Conservation (phyloP, 208 protist species). For the Tritrichomonas musculus region DNA sequence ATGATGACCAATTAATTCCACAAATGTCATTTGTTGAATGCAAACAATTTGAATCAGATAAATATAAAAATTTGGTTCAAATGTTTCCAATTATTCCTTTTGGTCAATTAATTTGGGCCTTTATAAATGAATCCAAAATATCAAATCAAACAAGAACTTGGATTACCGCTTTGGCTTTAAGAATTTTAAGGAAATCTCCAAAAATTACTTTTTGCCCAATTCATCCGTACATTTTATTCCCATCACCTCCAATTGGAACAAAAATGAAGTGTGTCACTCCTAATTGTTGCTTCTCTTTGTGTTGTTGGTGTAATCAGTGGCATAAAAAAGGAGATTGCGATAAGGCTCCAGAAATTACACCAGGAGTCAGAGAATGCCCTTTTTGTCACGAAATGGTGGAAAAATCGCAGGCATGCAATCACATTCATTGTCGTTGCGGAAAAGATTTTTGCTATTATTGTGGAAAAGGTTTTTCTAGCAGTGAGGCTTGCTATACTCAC, state of each 20-base stretch:
- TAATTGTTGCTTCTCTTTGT: background rate
- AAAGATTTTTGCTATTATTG: too few species aligned
- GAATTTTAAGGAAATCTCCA: background rate
- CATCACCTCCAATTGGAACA: background rate
- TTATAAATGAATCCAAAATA: background rate
- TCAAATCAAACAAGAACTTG: background rate
- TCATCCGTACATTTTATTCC: background rate
- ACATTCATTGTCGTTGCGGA: background rate
- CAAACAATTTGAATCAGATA: background rate
- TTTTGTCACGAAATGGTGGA: background rate
- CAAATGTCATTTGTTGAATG: background rate
- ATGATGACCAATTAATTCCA: background rate
- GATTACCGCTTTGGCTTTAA: background rate
- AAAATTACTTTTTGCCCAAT: background rate
- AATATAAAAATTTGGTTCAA: background rate
- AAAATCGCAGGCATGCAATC: background rate
- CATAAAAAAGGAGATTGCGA: background rate
- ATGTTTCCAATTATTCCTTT: background rate
- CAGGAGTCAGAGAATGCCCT: background rate
- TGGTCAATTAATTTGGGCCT: too few species aligned
- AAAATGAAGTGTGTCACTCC: background rate
- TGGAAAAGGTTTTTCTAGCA: background rate
- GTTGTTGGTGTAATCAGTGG: background rate
- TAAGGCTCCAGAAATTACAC: background rate
- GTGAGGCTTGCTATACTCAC: background rate